Evolutionary conservation across 192 early-diverging fungal species (phyloP).

Genomic region (Mortierella hygrophila): DNA sequence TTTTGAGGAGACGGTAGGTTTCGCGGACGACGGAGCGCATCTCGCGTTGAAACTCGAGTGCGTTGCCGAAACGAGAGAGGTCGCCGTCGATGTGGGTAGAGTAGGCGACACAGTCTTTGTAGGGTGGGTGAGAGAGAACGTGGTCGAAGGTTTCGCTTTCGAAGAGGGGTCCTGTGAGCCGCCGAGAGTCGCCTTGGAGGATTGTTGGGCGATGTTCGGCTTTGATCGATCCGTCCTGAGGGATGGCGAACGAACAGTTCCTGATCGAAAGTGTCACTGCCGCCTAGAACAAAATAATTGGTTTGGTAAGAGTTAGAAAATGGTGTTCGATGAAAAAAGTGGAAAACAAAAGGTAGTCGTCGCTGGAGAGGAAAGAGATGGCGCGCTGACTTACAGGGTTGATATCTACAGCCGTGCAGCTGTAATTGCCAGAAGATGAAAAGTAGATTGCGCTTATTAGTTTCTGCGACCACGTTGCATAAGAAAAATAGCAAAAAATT

Average conservation of each 20-base stretch:
- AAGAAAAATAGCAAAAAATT: not conserved
- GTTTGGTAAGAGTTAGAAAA: not conserved
- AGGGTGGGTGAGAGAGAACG: conserved; percentile 93
- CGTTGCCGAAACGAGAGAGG: conserved; percentile 82
- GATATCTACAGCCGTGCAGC: conserved; percentile 88
- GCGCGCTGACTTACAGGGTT: conserved; percentile 72
- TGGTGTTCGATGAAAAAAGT: not conserved
- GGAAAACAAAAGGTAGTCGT: not conserved
- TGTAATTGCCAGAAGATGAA: conserved; percentile 14
- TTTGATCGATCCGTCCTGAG: conserved; percentile 68
- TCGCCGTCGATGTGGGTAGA: conserved; percentile 92
- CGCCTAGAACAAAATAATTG: conserved; percentile 53
- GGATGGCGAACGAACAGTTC: conserved; percentile 88
- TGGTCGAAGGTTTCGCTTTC: conserved; percentile 86
- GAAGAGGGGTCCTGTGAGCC: conserved; percentile 74
- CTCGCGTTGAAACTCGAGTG: conserved; percentile 80
- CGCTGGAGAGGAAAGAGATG: no score
- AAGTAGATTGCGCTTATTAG: not conserved
- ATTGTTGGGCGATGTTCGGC: conserved; percentile 88
- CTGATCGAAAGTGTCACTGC: conserved; percentile 86
- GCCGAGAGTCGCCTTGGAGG: conserved; percentile 84
- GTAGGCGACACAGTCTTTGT: conserved; percentile 93
- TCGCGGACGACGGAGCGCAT: conserved; percentile 80
- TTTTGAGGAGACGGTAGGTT: conserved; percentile 80
- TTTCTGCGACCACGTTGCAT: not conserved